Percentiles rank a stretch among this genome's conserved stretches.
These are phyloP conservation scores for Spergularia marina DNA, from an alignment of 148 eudicot genomes.

Conservation along the genomic window DNA sequence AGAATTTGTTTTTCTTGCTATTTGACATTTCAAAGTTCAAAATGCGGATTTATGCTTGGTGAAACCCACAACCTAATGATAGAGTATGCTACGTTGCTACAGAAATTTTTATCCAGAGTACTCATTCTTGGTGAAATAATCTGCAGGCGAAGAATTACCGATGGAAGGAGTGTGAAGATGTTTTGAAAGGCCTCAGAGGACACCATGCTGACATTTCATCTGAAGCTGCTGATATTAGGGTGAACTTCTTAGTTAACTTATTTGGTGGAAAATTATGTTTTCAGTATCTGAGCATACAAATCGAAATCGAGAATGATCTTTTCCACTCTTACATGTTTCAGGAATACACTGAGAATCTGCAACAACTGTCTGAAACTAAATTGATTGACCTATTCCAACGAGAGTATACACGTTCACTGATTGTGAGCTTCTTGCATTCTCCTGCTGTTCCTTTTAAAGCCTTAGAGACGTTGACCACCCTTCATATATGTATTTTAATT, in stretches of 20 bases:
- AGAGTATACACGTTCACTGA: slow-evolving; percentile 57
- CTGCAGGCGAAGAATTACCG: slow-evolving; percentile 54
- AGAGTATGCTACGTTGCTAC: no score
- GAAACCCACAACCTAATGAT: neutral
- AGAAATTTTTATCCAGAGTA: neutral
- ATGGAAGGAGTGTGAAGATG: slow-evolving; percentile 53
- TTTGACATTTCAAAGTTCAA: no score
- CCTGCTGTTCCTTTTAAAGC: neutral
- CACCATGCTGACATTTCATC: slow-evolving; percentile 37
- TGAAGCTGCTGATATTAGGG: slow-evolving; percentile 70
- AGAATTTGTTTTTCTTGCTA: neutral
- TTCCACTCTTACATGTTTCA: slow-evolving; percentile 17
- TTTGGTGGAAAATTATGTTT: slow-evolving; percentile 29
- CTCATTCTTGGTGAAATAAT: neutral
- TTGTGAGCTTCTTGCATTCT: slow-evolving; percentile 35
- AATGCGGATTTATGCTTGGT: no score
- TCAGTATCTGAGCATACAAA: neutral
- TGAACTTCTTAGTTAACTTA: slow-evolving; percentile 5
- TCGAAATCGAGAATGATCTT: neutral
- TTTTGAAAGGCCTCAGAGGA: slow-evolving; percentile 55
- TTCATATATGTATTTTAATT: neutral
- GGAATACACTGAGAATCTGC: slow-evolving; percentile 60
- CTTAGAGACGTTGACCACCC: neutral
- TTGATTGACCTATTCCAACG: slow-evolving; percentile 49
- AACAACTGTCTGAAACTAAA: slow-evolving; percentile 35